A percentile compares a stretch with the other conserved stretches of the same genome.
Conservation (phyloP, 345 rosid genomes). For the Citrus glauca region DNA sequence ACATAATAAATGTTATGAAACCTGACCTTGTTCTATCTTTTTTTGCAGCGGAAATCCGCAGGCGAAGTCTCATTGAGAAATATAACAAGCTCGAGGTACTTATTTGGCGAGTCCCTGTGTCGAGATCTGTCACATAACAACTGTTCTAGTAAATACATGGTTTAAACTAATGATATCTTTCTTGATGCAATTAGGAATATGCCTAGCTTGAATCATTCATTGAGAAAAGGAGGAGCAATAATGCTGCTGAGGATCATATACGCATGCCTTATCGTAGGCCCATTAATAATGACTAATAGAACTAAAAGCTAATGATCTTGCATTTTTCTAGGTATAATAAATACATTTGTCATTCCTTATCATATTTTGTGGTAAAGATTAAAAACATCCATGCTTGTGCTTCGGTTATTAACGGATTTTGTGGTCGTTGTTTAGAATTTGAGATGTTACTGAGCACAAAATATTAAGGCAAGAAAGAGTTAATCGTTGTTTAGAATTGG, state of each 20-base stretch:
- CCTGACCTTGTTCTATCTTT: constrained; percentile 7
- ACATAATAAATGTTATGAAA: background rate
- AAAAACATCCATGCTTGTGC: too few species aligned
- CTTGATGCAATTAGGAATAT: constrained; percentile 5
- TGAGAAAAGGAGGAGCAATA: constrained; percentile 67
- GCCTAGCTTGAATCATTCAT: constrained; percentile 79
- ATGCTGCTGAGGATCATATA: constrained; percentile 84
- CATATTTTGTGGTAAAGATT: background rate
- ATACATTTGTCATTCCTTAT: background rate
- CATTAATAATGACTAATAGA: constrained; percentile 28
- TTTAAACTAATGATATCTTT: background rate
- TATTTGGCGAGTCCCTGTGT: background rate
- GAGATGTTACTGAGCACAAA: too few species aligned
- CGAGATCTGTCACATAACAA: background rate
- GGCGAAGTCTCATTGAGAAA: constrained; percentile 62
- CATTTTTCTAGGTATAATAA: constrained; percentile 6
- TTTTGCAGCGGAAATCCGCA: constrained; percentile 70
- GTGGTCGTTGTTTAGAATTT: too few species aligned
- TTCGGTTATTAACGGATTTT: too few species aligned
- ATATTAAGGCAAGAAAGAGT: too few species aligned
- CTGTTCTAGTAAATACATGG: background rate
- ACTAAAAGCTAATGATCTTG: background rate
- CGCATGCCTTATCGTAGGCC: constrained; percentile 76
- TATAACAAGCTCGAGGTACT: constrained; percentile 14
- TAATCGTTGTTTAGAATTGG: too few species aligned